Base-by-base conservation (phyloP, 2,329 filamentous ascomycete species). In the Fusarium tupiense region DNA sequence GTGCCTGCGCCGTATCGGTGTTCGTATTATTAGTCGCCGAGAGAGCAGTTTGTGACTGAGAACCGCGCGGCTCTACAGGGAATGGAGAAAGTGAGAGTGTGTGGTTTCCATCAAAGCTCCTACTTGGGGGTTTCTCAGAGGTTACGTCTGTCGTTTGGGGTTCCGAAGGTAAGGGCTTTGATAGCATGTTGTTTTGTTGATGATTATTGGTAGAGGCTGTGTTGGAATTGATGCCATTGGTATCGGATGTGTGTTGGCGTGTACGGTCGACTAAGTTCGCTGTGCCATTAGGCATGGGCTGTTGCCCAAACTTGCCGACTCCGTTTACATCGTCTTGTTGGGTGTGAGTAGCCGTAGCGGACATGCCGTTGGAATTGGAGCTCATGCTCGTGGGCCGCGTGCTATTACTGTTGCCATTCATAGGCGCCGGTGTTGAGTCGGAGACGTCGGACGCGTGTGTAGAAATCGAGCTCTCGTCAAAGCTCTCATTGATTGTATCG, bases 331-430 rank as follows among this genome's bases (percentile, higher is more conserved):
- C 62, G 61, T 80, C 74, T 77, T 81, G 79, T 59, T 64, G 82
- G 52, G 78, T 68, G 35, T 58, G 75, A n/a, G 79, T 78, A 68
- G 78, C 80, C 64, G 81, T 81, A 70, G 80, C 79, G 65, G 86
- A 84, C 76, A 85, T 86, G 73, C 87, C 89, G 80, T 91, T 91
- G 75, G 88, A 86, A 79, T 90, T 79, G 43, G 89, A 87, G 81
- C 86, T 89, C 83, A 91, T 88, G 82, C 87, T 91, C 78, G 89
- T 87, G 11, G 83, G 82, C 53, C 81, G 80, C 68, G 83, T 84
- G 57, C 75, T 77, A 78, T 81, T 84, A 53, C 76, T 78, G 78
- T 81, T 82, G 74, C 84, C 86, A 83, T 86, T 84, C 81, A 84
- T 80, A 75, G 82, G 84, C 73, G 81, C 80, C 50, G 82, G 82